Conservation (phyloP, 2,329 filamentous ascomycete genomes). For the Ophiocordyceps australis region DNA sequence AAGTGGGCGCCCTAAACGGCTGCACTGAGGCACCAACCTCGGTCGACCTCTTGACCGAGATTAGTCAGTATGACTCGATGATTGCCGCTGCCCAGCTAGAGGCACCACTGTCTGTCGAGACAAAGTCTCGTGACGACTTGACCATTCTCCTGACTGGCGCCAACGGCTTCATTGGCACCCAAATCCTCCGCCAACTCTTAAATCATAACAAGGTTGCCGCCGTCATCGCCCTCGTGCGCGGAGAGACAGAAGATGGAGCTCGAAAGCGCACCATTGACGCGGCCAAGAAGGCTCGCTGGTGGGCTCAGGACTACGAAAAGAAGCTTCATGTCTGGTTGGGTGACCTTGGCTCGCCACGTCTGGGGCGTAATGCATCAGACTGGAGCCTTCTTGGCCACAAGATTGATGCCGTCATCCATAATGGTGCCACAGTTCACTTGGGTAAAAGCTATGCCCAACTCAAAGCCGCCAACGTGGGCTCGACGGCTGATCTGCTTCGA, state of each 20-base stretch:
- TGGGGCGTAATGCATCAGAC: constrained; percentile 48
- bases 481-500: constrained; percentile 26
- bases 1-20: neutral
- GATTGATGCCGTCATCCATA: constrained; percentile 64
- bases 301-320: constrained; percentile 1
- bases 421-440: constrained; percentile 72
- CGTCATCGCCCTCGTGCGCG: constrained; percentile 2
- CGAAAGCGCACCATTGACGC: constrained; percentile 2
- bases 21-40: neutral
- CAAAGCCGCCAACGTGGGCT: constrained; percentile 59
- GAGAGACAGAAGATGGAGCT: neutral
- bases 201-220: constrained; percentile 1
- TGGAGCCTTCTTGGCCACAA: constrained; percentile 49
- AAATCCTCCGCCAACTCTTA: constrained; percentile 3
- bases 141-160: constrained; percentile 3
- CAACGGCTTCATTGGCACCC: constrained; percentile 3
- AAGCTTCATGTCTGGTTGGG: constrained; percentile 5
- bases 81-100: neutral
- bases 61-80: neutral
- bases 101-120: neutral
- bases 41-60: constrained; percentile 1
- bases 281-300: constrained; percentile 2
- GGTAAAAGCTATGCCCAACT: constrained; percentile 59
- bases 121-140: neutral
- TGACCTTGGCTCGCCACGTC: constrained; percentile 29